Percentiles rank a stretch among this genome's conserved stretches.
Conservation (phyloP, 441 rosid species). For the Breynia disticha region DNA sequence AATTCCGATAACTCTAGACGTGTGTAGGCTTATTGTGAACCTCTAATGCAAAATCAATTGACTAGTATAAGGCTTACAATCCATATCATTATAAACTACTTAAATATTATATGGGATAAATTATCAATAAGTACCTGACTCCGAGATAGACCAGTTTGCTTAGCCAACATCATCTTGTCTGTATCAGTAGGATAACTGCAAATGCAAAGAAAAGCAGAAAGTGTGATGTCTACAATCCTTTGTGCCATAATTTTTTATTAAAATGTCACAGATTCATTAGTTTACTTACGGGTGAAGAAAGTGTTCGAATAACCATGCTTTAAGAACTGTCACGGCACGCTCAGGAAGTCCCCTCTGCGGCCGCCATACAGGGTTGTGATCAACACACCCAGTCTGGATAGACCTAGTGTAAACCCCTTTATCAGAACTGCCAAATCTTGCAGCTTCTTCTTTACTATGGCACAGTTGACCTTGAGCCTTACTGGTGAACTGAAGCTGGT, state of each 20-base stretch:
- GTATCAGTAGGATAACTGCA: conserved; percentile 53
- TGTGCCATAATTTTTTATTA: not conserved
- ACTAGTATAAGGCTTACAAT: too few species aligned
- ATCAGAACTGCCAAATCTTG: conserved; percentile 31
- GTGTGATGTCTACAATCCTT: not conserved
- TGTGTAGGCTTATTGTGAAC: too few species aligned
- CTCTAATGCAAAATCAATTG: too few species aligned
- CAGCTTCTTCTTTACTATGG: conserved; percentile 33
- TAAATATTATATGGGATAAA: too few species aligned
- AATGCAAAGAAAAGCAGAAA: conserved; percentile 5
- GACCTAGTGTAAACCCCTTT: conserved; percentile 29
- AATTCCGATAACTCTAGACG: too few species aligned
- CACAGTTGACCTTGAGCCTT: conserved; percentile 22
- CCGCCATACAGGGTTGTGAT: conserved; percentile 52
- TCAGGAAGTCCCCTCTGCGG: conserved; percentile 63
- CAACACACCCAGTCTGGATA: conserved; percentile 33
- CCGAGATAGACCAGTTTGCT: conserved; percentile 52
- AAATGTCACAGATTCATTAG: not conserved
- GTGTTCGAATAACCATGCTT: conserved; percentile 52
- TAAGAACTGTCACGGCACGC: conserved; percentile 46
- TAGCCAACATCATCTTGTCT: conserved; percentile 49
- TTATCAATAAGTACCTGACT: conserved; percentile 52
- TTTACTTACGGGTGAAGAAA: conserved; percentile 56
- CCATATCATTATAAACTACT: too few species aligned
- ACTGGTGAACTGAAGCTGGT: conserved; percentile 53